phyloP scores from a whole-genome alignment of 164 flowering plant genomes.

The Liriodendron chinense region DNA sequence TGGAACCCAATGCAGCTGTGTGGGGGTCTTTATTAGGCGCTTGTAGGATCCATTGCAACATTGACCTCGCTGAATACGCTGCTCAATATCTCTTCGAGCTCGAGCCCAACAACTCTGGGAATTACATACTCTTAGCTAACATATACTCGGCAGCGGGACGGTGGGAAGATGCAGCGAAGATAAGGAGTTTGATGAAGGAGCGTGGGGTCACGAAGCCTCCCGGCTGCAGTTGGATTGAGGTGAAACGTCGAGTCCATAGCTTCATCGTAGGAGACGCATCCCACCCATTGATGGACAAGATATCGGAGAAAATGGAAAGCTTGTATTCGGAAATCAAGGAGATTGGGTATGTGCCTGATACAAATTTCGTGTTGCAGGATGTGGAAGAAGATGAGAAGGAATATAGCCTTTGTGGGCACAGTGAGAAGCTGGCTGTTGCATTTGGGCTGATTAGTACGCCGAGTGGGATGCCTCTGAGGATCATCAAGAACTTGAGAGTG shows the following conservation, averaged over 20 bases:
- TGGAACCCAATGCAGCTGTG: slow-evolving; percentile 35
- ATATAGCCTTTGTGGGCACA: slow-evolving; percentile 33
- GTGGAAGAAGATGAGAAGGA: slow-evolving; percentile 38
- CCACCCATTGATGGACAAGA: slow-evolving; percentile 30
- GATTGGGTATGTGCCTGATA: slow-evolving; percentile 38
- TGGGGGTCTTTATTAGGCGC: slow-evolving; percentile 43
- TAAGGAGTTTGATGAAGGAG: slow-evolving; percentile 32
- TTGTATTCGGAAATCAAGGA: slow-evolving; percentile 29
- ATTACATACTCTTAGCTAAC: slow-evolving; percentile 34
- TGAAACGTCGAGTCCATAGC: slow-evolving; percentile 25
- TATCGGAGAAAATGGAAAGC: slow-evolving; percentile 21
- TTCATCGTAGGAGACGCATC: slow-evolving; percentile 34
- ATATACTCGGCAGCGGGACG: slow-evolving; percentile 29
- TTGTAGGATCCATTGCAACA: slow-evolving; percentile 35
- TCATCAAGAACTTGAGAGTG: slow-evolving; percentile 45
- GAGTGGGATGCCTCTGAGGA: slow-evolving; percentile 28
- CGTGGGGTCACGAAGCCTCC: slow-evolving; percentile 36
- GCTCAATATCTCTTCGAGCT: slow-evolving; percentile 29
- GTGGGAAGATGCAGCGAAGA: slow-evolving; percentile 37
- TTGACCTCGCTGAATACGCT: slow-evolving; percentile 30
- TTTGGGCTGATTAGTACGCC: slow-evolving; percentile 35
- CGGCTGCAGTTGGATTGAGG: slow-evolving; percentile 46
- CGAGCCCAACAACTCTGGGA: slow-evolving; percentile 30
- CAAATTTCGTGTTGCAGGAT: slow-evolving; percentile 32
- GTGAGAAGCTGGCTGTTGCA: slow-evolving; percentile 43